Conservation (phyloP, 163 green algal species). For the Scenedesmus sp. region DNA sequence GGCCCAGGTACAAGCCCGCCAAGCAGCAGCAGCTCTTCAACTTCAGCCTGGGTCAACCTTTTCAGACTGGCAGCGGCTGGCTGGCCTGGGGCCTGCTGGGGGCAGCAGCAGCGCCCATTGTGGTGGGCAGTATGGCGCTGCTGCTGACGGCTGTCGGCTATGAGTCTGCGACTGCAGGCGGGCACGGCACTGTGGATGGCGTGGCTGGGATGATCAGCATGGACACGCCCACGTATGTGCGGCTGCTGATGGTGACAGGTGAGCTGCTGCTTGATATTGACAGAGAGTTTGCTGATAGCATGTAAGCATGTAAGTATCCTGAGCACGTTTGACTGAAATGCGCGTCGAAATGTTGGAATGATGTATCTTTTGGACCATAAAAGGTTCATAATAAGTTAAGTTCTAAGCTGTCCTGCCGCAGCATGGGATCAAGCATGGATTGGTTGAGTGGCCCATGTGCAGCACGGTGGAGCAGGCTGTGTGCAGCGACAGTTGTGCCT, state of each 20-base stretch:
- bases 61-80: constrained; percentile 80
- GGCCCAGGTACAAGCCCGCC: neutral
- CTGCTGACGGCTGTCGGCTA: constrained; percentile 66
- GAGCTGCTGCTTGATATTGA: neutral
- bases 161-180: constrained; percentile 52
- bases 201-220: constrained; percentile 81
- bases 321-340: too few relatives aligned
- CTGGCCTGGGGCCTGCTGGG: constrained; percentile 82
- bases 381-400: too few relatives aligned
- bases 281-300: neutral
- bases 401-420: too few relatives aligned
- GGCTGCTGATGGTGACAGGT: constrained; percentile 81
- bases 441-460: too few relatives aligned
- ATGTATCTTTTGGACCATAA: too few relatives aligned
- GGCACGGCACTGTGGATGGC: constrained; percentile 80
- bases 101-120: constrained; percentile 68
- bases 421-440: too few relatives aligned
- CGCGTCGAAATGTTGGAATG: too few relatives aligned
- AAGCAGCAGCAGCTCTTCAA: constrained; percentile 49
- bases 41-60: constrained; percentile 60
- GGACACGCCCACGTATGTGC: constrained; percentile 78
- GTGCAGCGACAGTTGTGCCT: too few relatives aligned
- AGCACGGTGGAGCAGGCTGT: too few relatives aligned
- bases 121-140: constrained; percentile 69
- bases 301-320: too few relatives aligned